A percentile compares a stretch with the other conserved stretches of the same genome.
Evolutionary conservation across 148 eudicot genomes (phyloP).

Genomic region (Polygonum aviculare): DNA sequence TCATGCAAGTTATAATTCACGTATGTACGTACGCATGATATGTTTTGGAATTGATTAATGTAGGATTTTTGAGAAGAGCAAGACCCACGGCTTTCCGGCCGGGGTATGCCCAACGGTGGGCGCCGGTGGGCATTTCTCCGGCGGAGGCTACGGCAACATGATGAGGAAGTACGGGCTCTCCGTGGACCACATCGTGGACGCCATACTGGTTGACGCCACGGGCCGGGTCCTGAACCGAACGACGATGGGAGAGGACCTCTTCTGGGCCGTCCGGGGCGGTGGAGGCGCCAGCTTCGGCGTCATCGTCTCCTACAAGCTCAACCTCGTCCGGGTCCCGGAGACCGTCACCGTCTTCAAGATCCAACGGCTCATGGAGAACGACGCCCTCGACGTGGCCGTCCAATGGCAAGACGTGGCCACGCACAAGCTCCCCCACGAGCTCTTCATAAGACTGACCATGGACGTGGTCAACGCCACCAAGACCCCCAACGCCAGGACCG

Average conservation of each 20-base stretch:
- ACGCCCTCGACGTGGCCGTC: constrained; percentile 7
- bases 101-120: constrained; percentile 34
- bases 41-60: too few relatives aligned
- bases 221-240: constrained; percentile 17
- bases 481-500: background rate
- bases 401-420: constrained; percentile 17
- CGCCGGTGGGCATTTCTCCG: constrained; percentile 31
- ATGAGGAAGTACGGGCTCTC: constrained; percentile 32
- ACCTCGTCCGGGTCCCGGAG: constrained; percentile 24
- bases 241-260: constrained; percentile 36
- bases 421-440: background rate
- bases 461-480: constrained; percentile 10
- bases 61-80: constrained; percentile 22
- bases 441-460: constrained; percentile 8
- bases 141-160: constrained; percentile 37
- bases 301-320: constrained; percentile 23
- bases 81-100: constrained; percentile 32
- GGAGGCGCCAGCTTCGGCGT: constrained; percentile 33
- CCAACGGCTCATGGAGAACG: constrained; percentile 10
- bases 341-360: constrained; percentile 12
- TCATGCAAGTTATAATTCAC: too few relatives aligned
- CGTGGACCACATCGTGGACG: constrained; percentile 28
- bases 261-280: constrained; percentile 44
- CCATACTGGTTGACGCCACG: constrained; percentile 23
- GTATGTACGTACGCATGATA: too few relatives aligned